Base-by-base conservation (phyloP, 192 early-diverging fungal genomes). In the Backusella sp. region DNA sequence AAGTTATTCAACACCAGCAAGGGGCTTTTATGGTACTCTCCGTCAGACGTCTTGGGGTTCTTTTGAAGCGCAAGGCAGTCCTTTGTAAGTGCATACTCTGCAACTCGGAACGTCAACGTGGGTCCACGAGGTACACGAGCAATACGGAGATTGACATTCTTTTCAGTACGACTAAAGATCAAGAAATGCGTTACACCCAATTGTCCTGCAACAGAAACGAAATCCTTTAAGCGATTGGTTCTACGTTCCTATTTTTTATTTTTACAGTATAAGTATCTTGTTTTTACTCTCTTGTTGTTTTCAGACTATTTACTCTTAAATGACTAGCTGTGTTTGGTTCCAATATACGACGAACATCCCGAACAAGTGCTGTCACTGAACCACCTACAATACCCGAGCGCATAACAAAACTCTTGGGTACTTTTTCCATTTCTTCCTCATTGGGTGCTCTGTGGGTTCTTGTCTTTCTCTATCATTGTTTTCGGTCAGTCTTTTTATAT, bases 281-380 rank as follows among this genome's bases (percentile, higher is more conserved):
- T 7, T 41, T 46, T 17, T 30, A 0, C 34, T 8, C 6, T 12
- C 9, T 28, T 44, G 32, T 32, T 39, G 37, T 11, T 39, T 39
- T 39, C 37, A 39, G 9, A 39, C 9, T 39, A 39, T 12, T 90
- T 87, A 94, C 95, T 84, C 86, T 89, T 52, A 99, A 89, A 70
- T 91, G 91, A 14, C 85, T 83, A 4, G 98, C 98, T 23, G 98
- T 99, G 84, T 98, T 92, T 15, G 98, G 98, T 84, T 98, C 95
- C 93, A 99, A 95, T 36, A 95, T 86, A 56, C 83, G 87, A 35
- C 98, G 90, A 41, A 96, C 84, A 82, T 99, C 96, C 41, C 75
- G 79, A 26, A 97, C 95, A 14, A 99, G 88, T 11, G 88, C 88
- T 17, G 88, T 77, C 14, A 97, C 92, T n/a, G 92, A 84, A 46